Evolutionary conservation across 2,329 filamentous ascomycete genomes (phyloP).

Genomic region (Lasiodiplodia citricola): DNA sequence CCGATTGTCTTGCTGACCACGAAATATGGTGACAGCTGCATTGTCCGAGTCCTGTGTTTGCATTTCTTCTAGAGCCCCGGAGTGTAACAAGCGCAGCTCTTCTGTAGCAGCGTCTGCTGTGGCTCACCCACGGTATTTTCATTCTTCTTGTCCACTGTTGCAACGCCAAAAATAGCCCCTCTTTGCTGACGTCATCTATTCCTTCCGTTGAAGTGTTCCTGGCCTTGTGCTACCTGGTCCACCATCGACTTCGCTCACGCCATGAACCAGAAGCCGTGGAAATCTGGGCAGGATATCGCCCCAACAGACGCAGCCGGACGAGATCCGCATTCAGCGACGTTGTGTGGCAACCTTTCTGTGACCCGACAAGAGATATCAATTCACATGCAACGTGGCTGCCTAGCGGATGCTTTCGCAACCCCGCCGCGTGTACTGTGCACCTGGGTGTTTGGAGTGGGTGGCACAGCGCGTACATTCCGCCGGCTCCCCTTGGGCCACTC

Average conservation of each 20-base stretch:
- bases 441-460: slow-evolving; percentile 14
- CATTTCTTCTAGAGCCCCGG: no score
- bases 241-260: background rate
- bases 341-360: no score
- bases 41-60: background rate
- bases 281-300: no score
- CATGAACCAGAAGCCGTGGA: background rate
- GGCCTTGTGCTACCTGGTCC: background rate
- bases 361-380: background rate
- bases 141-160: background rate
- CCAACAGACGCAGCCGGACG: background rate
- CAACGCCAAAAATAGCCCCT: background rate
- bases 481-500: slow-evolving; percentile 2
- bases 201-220: background rate
- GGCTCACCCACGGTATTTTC: background rate
- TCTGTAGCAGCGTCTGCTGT: no score
- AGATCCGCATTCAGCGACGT: background rate
- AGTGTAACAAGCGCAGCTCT: no score
- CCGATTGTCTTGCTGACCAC: background rate
- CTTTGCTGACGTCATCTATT: background rate
- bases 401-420: background rate
- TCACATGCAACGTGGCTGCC: slow-evolving; percentile 11
- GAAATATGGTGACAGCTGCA: background rate
- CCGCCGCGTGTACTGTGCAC: slow-evolving; percentile 1
- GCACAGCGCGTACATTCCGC: slow-evolving; percentile 24